phyloP scores from a whole-genome alignment of 2,329 filamentous ascomycete genomes.

The Phialophora macrospora region DNA sequence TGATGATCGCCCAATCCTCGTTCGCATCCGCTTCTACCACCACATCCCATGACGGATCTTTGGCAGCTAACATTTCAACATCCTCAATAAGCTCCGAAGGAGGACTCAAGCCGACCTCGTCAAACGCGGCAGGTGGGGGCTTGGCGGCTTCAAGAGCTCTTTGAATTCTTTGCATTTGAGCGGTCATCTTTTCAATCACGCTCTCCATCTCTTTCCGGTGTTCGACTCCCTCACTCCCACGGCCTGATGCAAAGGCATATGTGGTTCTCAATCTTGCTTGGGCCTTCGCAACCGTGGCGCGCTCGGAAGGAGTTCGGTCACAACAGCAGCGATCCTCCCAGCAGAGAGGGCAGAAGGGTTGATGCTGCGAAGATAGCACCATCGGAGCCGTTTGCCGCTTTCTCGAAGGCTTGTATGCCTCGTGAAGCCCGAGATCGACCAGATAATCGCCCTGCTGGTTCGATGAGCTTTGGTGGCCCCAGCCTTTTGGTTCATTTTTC shows the following conservation, averaged over 20 bases:
- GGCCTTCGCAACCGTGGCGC: neutral
- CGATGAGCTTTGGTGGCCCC: too few species aligned
- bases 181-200: neutral
- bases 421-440: neutral
- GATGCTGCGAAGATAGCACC: neutral
- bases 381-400: neutral
- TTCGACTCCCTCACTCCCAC: neutral
- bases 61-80: neutral
- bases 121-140: neutral
- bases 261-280: neutral
- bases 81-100: neutral
- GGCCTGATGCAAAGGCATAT: neutral
- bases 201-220: neutral
- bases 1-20: constrained; percentile 18
- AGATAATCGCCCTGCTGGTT: neutral
- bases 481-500: neutral
- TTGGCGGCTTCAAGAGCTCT: neutral
- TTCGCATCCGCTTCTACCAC: constrained; percentile 10
- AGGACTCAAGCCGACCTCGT: constrained; percentile 1
- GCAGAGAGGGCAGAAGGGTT: neutral
- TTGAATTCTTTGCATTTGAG: neutral
- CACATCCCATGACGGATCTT: constrained; percentile 13
- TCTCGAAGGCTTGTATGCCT: neutral
- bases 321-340: neutral
- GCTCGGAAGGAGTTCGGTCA: neutral